phyloP scores from a whole-genome alignment of 768 basidiomycete genomes.

The Auriculariales sp. region DNA sequence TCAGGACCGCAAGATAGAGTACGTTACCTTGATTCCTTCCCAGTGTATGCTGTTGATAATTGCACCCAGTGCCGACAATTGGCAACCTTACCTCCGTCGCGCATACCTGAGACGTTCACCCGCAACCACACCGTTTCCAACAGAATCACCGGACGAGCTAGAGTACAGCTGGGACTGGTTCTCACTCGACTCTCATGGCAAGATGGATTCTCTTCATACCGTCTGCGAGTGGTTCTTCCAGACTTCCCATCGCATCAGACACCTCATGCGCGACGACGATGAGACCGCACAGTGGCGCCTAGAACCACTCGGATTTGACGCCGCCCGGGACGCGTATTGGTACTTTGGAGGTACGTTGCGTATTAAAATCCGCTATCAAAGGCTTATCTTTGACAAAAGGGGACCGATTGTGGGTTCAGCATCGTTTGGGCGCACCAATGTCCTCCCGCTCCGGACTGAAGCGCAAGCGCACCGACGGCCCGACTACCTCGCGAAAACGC shows the following conservation, averaged over 20 bases:
- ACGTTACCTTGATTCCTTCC: conserved; percentile 16
- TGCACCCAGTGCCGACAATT: conserved; percentile 39
- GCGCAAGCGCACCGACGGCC: conserved; percentile 18
- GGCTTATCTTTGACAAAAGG: conserved; percentile 23
- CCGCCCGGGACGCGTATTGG: conserved; percentile 70
- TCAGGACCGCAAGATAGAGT: conserved; percentile 72
- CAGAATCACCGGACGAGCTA: not conserved
- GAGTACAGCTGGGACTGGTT: conserved; percentile 36
- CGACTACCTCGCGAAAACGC: conserved; percentile 51
- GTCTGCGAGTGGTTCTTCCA: conserved; percentile 82
- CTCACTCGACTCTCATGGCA: conserved; percentile 50
- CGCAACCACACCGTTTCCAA: conserved; percentile 22
- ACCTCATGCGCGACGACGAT: conserved; percentile 66
- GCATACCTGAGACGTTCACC: conserved; percentile 68
- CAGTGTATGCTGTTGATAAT: conserved; percentile 12
- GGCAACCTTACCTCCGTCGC: conserved; percentile 64
- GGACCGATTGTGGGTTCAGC: conserved; percentile 79
- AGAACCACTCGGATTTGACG: conserved; percentile 76
- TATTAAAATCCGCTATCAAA: not conserved
- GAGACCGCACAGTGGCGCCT: conserved; percentile 70
- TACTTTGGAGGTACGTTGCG: conserved; percentile 53
- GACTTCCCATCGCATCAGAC: conserved; percentile 52
- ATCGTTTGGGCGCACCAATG: conserved; percentile 16
- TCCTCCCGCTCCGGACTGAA: not conserved
- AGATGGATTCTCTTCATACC: conserved; percentile 60